phyloP scores from a whole-genome alignment of 257 asterid genomes.

The Henckelia pumila region DNA sequence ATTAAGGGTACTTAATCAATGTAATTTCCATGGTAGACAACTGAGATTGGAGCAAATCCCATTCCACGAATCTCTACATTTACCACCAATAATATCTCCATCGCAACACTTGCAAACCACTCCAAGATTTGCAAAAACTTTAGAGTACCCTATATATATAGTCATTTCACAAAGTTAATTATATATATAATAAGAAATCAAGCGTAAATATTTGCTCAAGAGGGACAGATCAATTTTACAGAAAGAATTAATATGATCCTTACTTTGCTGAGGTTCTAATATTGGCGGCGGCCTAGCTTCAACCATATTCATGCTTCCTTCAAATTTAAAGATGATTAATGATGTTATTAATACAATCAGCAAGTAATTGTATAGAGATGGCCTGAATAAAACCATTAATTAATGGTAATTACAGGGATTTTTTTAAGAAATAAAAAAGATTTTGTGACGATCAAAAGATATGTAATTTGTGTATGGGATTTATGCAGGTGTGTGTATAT shows the following conservation, averaged over 20 bases:
- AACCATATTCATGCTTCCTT: not conserved
- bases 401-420: not conserved
- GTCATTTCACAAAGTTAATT: not conserved
- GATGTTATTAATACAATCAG: slow-evolving; percentile 10
- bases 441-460: not conserved
- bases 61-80: slow-evolving; percentile 26
- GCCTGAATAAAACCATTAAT: slow-evolving; percentile 17
- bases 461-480: not conserved
- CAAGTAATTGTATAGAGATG: not conserved
- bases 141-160: slow-evolving; percentile 16
- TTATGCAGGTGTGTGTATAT: not conserved
- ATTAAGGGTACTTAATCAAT: too few relatives aligned
- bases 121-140: slow-evolving; percentile 33
- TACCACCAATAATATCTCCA: slow-evolving; percentile 3
- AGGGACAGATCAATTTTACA: too few relatives aligned
- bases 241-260: not conserved
- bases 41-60: slow-evolving; percentile 39
- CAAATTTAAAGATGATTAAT: not conserved
- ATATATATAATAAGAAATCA: not conserved
- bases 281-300: slow-evolving; percentile 21
- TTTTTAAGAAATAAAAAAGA: not conserved
- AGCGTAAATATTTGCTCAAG: too few relatives aligned
- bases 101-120: slow-evolving; percentile 47
- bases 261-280: slow-evolving; percentile 21
- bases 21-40: slow-evolving; percentile 41